Evolutionary conservation across 176 grass and related monocot species (phyloP), one percentile per base, ranked within the genome.

Genomic region (Bolboschoenus planiculmis): DNA sequence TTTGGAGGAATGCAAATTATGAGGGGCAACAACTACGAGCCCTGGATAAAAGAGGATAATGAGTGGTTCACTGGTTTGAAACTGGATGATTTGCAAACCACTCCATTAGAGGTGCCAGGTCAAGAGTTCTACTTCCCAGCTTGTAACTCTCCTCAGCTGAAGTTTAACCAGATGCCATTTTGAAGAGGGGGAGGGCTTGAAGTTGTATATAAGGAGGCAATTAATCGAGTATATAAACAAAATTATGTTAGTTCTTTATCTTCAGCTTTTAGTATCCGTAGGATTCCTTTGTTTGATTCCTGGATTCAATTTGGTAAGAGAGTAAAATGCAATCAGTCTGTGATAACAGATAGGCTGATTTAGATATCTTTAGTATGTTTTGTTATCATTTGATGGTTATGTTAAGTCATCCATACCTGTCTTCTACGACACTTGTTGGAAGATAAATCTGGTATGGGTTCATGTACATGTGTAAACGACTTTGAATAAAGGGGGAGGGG

Each of bases 71-170:
- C 11, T 34, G 79, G 48, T 23, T 63, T 47, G 57, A 82, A 65
- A 29, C 27, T 82, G 13, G 79, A 82, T 46, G 79, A 82, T 62
- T 82, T 82, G 79, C 79, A 82, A 64, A 81, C 78, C 30, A 18
- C 51, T 27, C 53, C 78, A 60, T 24, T 80, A 24, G 33, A 80
- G 78, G 54, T 60, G 30, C 31, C 53, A 26, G 31, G 78, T 56
- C 79, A 82, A 10, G 79, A 81, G 39, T 81, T 29, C 3, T 65
- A 48, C 42, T 82, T 42, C 15, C 33, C 79, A 18, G 39, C 79
- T 44, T 24, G 47, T 2, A 64, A 48, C 40, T 65, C 79, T 40
- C 79, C 78, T 39, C 31, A 61, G 34, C 9, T 60, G 56, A 60
- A 61, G 34, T 59, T 61, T 24, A 61, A 60, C 56, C 35, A 58